These are phyloP conservation scores for Fusarium staphyleae DNA, from an alignment of 2,329 filamentous ascomycete species.

Conservation along the genomic window DNA sequence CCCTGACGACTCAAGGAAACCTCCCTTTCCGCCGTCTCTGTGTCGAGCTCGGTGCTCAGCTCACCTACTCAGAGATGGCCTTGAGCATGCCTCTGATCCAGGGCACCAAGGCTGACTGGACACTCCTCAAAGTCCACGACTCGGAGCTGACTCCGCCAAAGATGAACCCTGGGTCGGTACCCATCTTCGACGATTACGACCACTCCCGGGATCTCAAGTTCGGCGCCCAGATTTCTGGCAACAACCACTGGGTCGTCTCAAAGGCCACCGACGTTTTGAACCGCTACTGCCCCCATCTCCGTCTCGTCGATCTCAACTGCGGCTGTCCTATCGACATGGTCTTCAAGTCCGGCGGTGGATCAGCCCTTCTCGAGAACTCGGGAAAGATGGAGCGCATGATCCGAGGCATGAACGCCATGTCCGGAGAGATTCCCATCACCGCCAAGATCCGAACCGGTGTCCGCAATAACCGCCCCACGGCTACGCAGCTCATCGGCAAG, in stretches of 20 bases:
- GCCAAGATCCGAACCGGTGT: slow-evolving; percentile 95
- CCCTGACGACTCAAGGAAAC: slow-evolving; percentile 95
- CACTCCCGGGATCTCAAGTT: slow-evolving; percentile 85
- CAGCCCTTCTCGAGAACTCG: slow-evolving; percentile 86
- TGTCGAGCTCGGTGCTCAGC: slow-evolving; percentile 84
- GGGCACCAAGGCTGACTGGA: slow-evolving; percentile 92
- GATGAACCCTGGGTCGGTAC: slow-evolving; percentile 59
- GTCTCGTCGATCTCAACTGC: slow-evolving; percentile 94
- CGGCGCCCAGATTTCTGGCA: slow-evolving; percentile 90
- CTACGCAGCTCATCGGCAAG: slow-evolving; percentile 80
- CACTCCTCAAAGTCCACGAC: slow-evolving; percentile 89
- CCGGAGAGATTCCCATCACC: slow-evolving; percentile 88
- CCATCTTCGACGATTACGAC: slow-evolving; percentile 79
- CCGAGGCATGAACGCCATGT: slow-evolving; percentile 93
- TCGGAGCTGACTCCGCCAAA: slow-evolving; percentile 78
- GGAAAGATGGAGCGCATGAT: slow-evolving; percentile 94
- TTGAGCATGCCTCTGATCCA: slow-evolving; percentile 89
- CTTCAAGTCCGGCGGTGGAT: slow-evolving; percentile 86
- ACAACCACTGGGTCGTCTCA: slow-evolving; percentile 88
- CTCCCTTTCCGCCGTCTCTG: slow-evolving; percentile 92
- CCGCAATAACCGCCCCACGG: slow-evolving; percentile 78
- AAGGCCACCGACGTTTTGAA: slow-evolving; percentile 87
- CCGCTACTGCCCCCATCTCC: slow-evolving; percentile 78
- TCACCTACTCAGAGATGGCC: slow-evolving; percentile 99
- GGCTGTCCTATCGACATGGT: slow-evolving; percentile 97